A percentile compares a stretch with the other conserved stretches of the same genome.
phyloP scores from a whole-genome alignment of 208 protist genomes.

The Zelonia costaricensis region DNA sequence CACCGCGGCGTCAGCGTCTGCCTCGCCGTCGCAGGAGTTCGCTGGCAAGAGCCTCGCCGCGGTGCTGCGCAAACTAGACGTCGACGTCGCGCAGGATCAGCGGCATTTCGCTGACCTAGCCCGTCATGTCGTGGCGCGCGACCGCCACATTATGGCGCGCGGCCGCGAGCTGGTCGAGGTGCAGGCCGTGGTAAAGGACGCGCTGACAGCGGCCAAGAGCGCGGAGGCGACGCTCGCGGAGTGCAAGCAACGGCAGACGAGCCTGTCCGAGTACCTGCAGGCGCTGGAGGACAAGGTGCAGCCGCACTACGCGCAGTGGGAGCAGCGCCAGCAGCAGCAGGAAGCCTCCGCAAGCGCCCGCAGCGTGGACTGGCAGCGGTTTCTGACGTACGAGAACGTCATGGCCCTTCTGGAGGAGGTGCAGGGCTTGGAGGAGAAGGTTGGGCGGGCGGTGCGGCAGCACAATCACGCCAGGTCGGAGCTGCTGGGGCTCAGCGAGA shows the following conservation, averaged over 20 bases:
- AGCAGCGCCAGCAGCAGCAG: slow-evolving; percentile 30
- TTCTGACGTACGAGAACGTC: slow-evolving; percentile 46
- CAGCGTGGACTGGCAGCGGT: slow-evolving; percentile 41
- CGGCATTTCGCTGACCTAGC: slow-evolving; percentile 56
- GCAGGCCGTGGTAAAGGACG: slow-evolving; percentile 49
- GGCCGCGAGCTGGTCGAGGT: slow-evolving; percentile 52
- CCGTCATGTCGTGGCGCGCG: slow-evolving; percentile 58
- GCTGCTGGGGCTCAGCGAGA: slow-evolving; percentile 40
- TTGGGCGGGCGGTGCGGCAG: slow-evolving; percentile 47
- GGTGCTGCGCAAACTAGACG: slow-evolving; percentile 59
- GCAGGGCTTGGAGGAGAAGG: slow-evolving; percentile 51
- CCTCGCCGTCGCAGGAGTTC: slow-evolving; percentile 51
- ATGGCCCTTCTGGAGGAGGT: slow-evolving; percentile 76
- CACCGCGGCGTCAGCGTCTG: slow-evolving; percentile 6
- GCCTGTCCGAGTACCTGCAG: slow-evolving; percentile 53
- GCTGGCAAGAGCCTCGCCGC: slow-evolving; percentile 50
- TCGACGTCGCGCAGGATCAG: slow-evolving; percentile 42
- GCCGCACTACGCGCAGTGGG: slow-evolving; percentile 45
- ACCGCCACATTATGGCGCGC: slow-evolving; percentile 67
- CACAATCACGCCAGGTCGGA: slow-evolving; percentile 54
- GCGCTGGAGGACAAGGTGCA: slow-evolving; percentile 69
- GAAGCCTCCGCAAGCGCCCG: slow-evolving; percentile 9
- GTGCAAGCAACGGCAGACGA: slow-evolving; percentile 52
- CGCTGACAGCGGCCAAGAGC: slow-evolving; percentile 50
- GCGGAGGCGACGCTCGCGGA: slow-evolving; percentile 41